Evolutionary conservation across 2,329 filamentous ascomycete genomes (phyloP).

Genomic region (Paecilomyces sp.): DNA sequence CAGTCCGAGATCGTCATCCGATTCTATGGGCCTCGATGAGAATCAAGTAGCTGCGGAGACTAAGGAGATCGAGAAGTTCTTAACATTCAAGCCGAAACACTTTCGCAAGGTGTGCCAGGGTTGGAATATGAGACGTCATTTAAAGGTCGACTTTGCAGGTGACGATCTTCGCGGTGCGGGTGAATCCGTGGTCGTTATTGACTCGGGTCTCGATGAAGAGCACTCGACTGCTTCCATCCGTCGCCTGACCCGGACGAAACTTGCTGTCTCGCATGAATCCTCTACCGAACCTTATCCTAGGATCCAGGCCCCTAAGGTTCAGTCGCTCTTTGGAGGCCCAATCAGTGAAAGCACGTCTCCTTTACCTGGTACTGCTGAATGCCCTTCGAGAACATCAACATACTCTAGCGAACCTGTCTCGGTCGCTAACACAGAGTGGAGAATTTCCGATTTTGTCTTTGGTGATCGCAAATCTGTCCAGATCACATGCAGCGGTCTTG

Average conservation of each 20-base stretch:
- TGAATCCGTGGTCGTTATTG: constrained; percentile 68
- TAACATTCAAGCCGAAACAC: constrained; percentile 65
- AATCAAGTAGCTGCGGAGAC: constrained; percentile 71
- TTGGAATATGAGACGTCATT: constrained; percentile 83
- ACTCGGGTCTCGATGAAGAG: constrained; percentile 61
- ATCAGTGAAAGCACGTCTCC: constrained; percentile 9
- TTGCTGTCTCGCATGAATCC: constrained; percentile 20
- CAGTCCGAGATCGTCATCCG: constrained; percentile 70
- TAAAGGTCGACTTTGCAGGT: constrained; percentile 84
- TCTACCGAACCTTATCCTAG: constrained; percentile 9
- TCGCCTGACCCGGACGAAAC: constrained; percentile 51
- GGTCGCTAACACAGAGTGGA: constrained; percentile 56
- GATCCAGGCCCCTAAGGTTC: constrained; percentile 12
- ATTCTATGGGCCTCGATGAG: constrained; percentile 62
- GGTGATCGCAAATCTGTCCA: constrained; percentile 52
- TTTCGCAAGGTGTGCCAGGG: constrained; percentile 71
- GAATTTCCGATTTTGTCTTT: constrained; percentile 54
- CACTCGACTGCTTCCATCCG: constrained; percentile 44
- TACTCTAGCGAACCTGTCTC: constrained; percentile 23
- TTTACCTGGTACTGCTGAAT: neutral
- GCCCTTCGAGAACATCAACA: constrained; percentile 24
- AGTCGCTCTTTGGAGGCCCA: constrained; percentile 47
- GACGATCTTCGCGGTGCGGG: constrained; percentile 71
- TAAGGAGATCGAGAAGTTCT: constrained; percentile 69
- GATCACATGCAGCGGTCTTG: constrained; percentile 65